These are phyloP conservation scores for Apostasia ramifera DNA, from an alignment of 106 monocot genomes.

Conservation along the genomic window DNA sequence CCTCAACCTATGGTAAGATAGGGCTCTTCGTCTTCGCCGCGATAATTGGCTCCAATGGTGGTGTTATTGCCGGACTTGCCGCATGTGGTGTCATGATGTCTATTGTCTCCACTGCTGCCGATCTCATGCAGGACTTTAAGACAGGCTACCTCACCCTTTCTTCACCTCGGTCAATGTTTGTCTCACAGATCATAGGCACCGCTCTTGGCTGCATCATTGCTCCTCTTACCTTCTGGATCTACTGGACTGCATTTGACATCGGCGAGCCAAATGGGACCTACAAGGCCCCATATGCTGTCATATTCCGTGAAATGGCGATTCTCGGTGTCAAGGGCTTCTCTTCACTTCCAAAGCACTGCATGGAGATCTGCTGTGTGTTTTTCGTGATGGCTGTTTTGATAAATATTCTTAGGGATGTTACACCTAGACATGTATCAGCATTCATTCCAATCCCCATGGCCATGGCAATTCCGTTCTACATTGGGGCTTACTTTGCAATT, in stretches of 20 bases:
- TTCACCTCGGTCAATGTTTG: constrained; percentile 88
- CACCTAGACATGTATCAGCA: constrained; percentile 32
- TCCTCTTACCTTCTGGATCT: constrained; percentile 84
- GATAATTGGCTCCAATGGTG: constrained; percentile 61
- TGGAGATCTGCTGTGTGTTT: constrained; percentile 60
- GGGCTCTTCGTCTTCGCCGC: constrained; percentile 76
- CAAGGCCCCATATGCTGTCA: constrained; percentile 84
- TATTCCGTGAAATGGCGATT: constrained; percentile 82
- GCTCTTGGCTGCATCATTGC: constrained; percentile 76
- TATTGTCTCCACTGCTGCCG: constrained; percentile 79
- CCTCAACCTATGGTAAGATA: constrained; percentile 88
- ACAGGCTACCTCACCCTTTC: constrained; percentile 77
- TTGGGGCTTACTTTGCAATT: constrained; percentile 83
- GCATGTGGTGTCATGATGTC: constrained; percentile 96
- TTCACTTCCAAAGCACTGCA: constrained; percentile 64
- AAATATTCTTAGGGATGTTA: constrained; percentile 47
- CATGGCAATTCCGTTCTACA: constrained; percentile 85
- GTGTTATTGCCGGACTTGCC: constrained; percentile 81
- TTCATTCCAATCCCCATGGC: constrained; percentile 88
- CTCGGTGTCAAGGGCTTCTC: constrained; percentile 82
- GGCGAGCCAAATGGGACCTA: constrained; percentile 60
- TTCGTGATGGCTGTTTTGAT: constrained; percentile 41
- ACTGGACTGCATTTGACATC: constrained; percentile 77
- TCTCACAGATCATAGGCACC: constrained; percentile 70
- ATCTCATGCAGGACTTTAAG: constrained; percentile 95